These are phyloP conservation scores for Fusarium armeniacum DNA, from an alignment of 2,329 filamentous ascomycete genomes.

Conservation along the genomic window DNA sequence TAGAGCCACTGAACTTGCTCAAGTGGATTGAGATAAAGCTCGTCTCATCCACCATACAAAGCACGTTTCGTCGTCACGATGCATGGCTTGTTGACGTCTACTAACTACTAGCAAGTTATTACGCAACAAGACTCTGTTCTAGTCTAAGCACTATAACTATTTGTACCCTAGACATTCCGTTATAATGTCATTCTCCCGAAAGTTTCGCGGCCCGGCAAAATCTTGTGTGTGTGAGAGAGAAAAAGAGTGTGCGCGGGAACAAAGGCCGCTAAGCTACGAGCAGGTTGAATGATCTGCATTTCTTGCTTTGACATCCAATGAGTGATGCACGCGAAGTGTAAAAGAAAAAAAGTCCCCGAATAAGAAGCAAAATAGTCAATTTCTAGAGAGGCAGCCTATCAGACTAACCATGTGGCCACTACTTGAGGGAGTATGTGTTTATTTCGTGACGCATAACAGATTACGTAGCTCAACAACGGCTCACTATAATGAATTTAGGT, in stretches of 20 bases:
- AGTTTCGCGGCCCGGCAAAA: constrained; percentile 41
- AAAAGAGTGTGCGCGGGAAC: constrained; percentile 35
- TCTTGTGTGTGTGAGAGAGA: constrained; percentile 36
- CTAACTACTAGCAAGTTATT: constrained; percentile 18
- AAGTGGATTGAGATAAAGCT: constrained; percentile 17
- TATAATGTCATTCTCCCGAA: constrained; percentile 36
- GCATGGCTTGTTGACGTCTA: constrained; percentile 36
- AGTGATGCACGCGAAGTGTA: constrained; percentile 24
- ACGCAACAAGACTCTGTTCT: constrained; percentile 39
- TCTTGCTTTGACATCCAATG: constrained; percentile 33
- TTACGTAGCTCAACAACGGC: constrained; percentile 21
- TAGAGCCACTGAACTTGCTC: constrained; percentile 17
- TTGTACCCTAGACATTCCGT: background rate
- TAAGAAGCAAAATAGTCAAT: constrained; percentile 26
- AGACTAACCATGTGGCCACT: constrained; percentile 28
- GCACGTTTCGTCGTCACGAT: constrained; percentile 46
- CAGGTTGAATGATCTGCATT: constrained; percentile 39
- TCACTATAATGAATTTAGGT: background rate
- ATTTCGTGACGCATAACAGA: constrained; percentile 24
- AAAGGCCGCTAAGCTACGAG: constrained; percentile 28
- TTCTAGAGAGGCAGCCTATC: constrained; percentile 24
- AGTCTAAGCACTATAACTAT: background rate
- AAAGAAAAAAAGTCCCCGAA: constrained; percentile 28
- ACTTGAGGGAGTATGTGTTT: background rate
- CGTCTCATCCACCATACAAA: constrained; percentile 47